Evolutionary conservation across 805 yeast genomes (phyloP).

Genomic region (Wickerhamiella sergipiensis): DNA sequence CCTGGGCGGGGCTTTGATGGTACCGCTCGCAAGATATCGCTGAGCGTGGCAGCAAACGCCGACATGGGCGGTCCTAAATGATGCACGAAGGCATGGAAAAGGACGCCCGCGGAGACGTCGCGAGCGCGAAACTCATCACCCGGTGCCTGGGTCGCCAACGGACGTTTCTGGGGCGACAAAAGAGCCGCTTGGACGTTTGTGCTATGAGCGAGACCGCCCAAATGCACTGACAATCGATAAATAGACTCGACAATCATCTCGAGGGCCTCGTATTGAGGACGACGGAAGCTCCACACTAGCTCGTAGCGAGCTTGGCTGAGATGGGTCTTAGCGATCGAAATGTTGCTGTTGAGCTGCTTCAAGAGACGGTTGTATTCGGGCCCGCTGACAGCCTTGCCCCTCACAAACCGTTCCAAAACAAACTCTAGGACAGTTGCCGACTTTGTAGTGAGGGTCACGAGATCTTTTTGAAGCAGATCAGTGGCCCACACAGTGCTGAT

Average conservation of each 20-base stretch:
- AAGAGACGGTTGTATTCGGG: slow-evolving; percentile 23
- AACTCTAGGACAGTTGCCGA: slow-evolving; percentile 37
- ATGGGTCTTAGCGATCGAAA: slow-evolving; percentile 28
- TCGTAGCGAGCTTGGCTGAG: slow-evolving; percentile 54
- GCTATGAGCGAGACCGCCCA: slow-evolving; percentile 57
- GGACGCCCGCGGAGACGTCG: slow-evolving; percentile 23
- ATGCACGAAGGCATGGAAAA: slow-evolving; percentile 53
- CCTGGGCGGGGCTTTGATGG: slow-evolving; percentile 11
- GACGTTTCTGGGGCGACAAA: slow-evolving; percentile 22
- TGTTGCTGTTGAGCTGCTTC: slow-evolving; percentile 29
- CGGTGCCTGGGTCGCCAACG: neutral
- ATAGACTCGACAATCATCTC: slow-evolving; percentile 28
- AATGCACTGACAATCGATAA: slow-evolving; percentile 37
- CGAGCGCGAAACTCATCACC: neutral
- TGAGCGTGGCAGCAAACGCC: slow-evolving; percentile 49
- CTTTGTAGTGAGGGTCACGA: slow-evolving; percentile 39
- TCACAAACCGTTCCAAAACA: slow-evolving; percentile 36
- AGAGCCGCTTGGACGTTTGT: slow-evolving; percentile 53
- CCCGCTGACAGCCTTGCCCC: slow-evolving; percentile 32
- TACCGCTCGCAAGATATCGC: slow-evolving; percentile 34
- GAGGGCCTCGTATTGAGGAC: slow-evolving; percentile 36
- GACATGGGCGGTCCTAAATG: slow-evolving; percentile 62
- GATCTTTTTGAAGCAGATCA: slow-evolving; percentile 28
- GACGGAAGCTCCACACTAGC: slow-evolving; percentile 39
- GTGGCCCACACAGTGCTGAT: slow-evolving; percentile 53